Conservation (phyloP, 208 protist genomes). For the Spongospora subterranea region DNA sequence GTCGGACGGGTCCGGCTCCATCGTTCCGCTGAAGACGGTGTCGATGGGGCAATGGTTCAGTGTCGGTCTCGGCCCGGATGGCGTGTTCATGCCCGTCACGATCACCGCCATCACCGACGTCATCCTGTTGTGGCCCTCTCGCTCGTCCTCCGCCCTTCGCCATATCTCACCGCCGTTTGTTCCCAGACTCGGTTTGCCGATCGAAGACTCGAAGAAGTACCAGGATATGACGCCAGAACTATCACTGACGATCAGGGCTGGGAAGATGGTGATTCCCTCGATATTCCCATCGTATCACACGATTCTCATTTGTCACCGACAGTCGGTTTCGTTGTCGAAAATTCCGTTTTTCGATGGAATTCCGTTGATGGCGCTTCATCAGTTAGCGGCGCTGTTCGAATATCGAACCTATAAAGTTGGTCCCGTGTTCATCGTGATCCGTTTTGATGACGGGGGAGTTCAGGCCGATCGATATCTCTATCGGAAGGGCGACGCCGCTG, state of each 20-base stretch:
- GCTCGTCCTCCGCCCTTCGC: neutral
- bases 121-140: neutral
- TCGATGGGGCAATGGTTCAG: neutral
- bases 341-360: slow-evolving; percentile 44
- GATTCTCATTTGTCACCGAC: neutral
- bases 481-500: neutral
- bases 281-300: neutral
- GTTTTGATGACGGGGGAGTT: neutral
- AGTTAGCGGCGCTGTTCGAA: slow-evolving; percentile 13
- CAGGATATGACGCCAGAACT: neutral
- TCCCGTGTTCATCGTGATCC: neutral
- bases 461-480: neutral
- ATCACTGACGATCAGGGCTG: neutral
- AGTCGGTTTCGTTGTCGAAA: neutral
- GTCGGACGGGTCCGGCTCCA: neutral
- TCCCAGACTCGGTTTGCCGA: neutral
- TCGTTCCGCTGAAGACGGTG: neutral
- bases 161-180: neutral
- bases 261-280: neutral
- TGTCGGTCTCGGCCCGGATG: neutral
- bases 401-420: slow-evolving; percentile 16
- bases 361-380: neutral
- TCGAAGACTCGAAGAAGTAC: neutral
- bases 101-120: neutral
- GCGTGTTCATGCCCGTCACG: slow-evolving; percentile 1